Conservation (phyloP, 352 stramenopile genomes). For the Phytophthora rubi region DNA sequence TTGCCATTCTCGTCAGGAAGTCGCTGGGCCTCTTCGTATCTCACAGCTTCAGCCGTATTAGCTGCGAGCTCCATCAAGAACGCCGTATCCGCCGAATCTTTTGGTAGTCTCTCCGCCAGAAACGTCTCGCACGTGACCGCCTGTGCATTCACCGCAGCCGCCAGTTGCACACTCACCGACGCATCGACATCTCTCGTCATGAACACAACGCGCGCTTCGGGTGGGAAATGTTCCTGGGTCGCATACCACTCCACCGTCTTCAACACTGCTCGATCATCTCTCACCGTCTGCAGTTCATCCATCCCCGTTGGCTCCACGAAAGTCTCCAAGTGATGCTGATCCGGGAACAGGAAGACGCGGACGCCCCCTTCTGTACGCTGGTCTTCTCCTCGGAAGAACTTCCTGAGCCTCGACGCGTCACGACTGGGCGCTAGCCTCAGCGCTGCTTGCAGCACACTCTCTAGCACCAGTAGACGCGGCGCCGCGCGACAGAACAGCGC, state of each 20-base stretch:
- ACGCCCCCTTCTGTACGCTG: conserved; percentile 48
- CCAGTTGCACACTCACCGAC: conserved; percentile 46
- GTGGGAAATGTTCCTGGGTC: conserved; percentile 42
- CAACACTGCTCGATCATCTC: conserved; percentile 56
- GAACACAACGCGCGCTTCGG: conserved; percentile 52
- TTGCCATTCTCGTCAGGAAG: conserved; percentile 34
- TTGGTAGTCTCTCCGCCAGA: conserved; percentile 45
- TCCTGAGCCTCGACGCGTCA: conserved; percentile 66
- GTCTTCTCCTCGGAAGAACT: conserved; percentile 69
- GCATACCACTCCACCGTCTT: conserved; percentile 76
- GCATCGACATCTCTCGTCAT: conserved; percentile 63
- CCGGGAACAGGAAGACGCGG: conserved; percentile 67
- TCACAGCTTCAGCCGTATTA: conserved; percentile 66
- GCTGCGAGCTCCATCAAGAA: conserved; percentile 66
- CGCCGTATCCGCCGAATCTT: conserved; percentile 29
- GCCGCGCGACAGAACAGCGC: conserved; percentile 46
- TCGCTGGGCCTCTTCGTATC: conserved; percentile 52
- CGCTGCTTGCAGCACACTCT: conserved; percentile 72
- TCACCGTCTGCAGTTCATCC: conserved; percentile 42
- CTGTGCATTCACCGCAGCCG: conserved; percentile 44
- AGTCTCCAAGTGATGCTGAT: conserved; percentile 74
- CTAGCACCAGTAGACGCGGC: conserved; percentile 67
- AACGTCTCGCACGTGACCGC: conserved; percentile 70
- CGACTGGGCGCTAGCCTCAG: conserved; percentile 69
- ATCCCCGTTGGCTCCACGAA: conserved; percentile 49